Evolutionary conservation across 805 yeast genomes (phyloP).

Genomic region (Diddensiella caesifluorescens): DNA sequence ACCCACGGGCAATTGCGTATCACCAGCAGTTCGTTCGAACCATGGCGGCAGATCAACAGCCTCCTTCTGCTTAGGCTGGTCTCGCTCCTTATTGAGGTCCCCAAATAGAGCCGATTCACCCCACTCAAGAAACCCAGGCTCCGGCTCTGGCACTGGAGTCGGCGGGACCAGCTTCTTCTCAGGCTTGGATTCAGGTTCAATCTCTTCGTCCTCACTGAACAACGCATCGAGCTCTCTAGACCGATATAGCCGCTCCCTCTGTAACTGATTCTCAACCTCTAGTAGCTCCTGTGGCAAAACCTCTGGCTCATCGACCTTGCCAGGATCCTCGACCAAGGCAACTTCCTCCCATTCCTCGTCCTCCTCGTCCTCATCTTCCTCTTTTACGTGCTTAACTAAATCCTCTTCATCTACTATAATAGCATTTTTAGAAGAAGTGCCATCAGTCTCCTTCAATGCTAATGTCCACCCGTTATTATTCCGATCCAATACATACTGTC

Average conservation of each 20-base stretch:
- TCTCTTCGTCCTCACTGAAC: too few species aligned
- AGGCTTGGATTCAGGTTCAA: too few species aligned
- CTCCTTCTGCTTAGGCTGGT: constrained; percentile 1
- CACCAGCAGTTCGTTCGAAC: constrained; percentile 16
- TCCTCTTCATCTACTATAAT: constrained; percentile 22
- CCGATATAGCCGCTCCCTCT: constrained; percentile 19
- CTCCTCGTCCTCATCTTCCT: constrained; percentile 40
- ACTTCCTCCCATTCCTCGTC: constrained; percentile 77
- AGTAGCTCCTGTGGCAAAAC: constrained; percentile 18
- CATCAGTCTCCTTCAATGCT: constrained; percentile 49
- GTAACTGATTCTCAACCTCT: constrained; percentile 25
- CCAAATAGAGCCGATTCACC: not conserved
- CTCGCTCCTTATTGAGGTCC: constrained; percentile 17
- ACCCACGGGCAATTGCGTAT: too few species aligned
- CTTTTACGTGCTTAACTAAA: constrained; percentile 31
- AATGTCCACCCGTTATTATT: constrained; percentile 83
- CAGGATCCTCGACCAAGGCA: constrained; percentile 31
- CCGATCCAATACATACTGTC: constrained; percentile 66
- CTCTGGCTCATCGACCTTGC: too few species aligned
- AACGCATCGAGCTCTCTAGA: constrained; percentile 1
- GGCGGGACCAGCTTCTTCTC: too few species aligned
- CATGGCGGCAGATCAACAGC: constrained; percentile 15
- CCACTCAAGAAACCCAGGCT: not conserved
- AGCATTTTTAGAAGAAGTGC: constrained; percentile 25
- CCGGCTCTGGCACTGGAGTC: not conserved